Evolutionary conservation across 768 basidiomycete species (phyloP), one percentile per base, ranked within the genome.

Genomic region (Amanita thiersii): DNA sequence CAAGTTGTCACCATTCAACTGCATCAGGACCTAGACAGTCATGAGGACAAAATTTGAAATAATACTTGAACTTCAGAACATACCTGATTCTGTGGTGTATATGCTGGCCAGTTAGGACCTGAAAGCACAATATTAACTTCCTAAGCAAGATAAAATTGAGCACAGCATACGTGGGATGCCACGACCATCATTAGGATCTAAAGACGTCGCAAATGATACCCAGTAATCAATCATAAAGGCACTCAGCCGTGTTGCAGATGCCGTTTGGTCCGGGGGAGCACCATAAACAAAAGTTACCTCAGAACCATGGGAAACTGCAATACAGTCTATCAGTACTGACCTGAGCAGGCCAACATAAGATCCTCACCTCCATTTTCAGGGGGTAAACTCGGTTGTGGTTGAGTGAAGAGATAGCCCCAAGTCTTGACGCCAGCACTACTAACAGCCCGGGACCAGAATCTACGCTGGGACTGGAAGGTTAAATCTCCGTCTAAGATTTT

Each of bases 141-240:
- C 17, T n/a, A 19, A 25, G 15, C 30, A 17, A 23, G 9, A 5
- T 14, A 14, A 31, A 26, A 24, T 19, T 3, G 10, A 10, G 26
- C 34, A 18, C 9, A 3, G 52, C 49, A 7, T 55, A 68, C 66
- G 63, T 6, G 43, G 32, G 19, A 51, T 38, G 11, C 68, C 69
- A 12, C 50, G 56, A 3, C 65, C 63, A 37, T 71, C 68, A 39
- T 70, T 70, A n/a, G 69, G 68, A 21, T 63, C 58, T 17, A 70
- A 51, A 19, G 62, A 65, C 1, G 61, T 65, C 1, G 65, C 65
- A 40, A 72, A 72, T 0, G 69, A 70, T 14, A 72, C 50, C 69
- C 69, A 70, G 33, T 69, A 69, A 21, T 70, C 65, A 12, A 59
- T 58, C 68, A 70, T 69, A 11, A 48, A 7, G 3, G 37, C 49